Percentiles rank a stretch among this genome's conserved stretches.
Conservation (phyloP, 495 filamentous ascomycete species). For the Astrothelium subdiscretum region DNA sequence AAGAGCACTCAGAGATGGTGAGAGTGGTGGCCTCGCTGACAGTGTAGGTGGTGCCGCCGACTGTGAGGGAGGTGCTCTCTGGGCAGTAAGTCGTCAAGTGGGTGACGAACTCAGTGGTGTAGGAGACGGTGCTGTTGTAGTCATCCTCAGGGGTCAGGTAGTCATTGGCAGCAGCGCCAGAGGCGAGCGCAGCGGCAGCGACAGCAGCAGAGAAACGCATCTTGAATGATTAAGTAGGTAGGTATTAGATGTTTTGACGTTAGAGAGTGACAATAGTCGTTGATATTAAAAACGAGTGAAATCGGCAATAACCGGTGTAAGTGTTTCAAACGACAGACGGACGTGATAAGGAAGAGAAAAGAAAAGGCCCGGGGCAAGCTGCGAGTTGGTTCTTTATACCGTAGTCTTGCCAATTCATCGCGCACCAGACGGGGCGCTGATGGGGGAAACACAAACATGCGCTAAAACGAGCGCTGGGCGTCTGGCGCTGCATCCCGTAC, state of each 20-base stretch:
- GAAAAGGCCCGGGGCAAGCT: background rate
- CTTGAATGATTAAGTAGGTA: slow-evolving; percentile 38
- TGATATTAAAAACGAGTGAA: slow-evolving; percentile 24
- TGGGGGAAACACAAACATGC: background rate
- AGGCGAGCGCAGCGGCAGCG: slow-evolving; percentile 52
- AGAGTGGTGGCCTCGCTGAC: slow-evolving; percentile 68
- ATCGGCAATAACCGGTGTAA: slow-evolving; percentile 26
- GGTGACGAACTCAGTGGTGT: slow-evolving; percentile 69
- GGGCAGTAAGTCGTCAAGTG: slow-evolving; percentile 82
- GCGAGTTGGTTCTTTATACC: background rate
- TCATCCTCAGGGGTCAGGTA: slow-evolving; percentile 17
- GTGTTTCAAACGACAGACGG: slow-evolving; percentile 8
- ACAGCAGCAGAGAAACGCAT: slow-evolving; percentile 73
- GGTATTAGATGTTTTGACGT: slow-evolving; percentile 10
- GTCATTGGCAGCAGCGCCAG: slow-evolving; percentile 40
- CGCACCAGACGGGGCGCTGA: background rate
- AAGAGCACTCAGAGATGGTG: slow-evolving; percentile 69
- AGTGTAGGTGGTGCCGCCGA: slow-evolving; percentile 63
- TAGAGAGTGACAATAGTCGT: slow-evolving; percentile 5
- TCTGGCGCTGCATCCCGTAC: background rate
- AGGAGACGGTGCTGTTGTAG: slow-evolving; percentile 32
- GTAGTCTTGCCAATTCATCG: background rate
- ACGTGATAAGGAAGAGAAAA: slow-evolving; percentile 1
- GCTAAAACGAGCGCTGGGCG: background rate
- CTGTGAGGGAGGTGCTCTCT: slow-evolving; percentile 55